Conservation (phyloP, 176 grass and related monocot species). For the Urochloa ruziziensis region DNA sequence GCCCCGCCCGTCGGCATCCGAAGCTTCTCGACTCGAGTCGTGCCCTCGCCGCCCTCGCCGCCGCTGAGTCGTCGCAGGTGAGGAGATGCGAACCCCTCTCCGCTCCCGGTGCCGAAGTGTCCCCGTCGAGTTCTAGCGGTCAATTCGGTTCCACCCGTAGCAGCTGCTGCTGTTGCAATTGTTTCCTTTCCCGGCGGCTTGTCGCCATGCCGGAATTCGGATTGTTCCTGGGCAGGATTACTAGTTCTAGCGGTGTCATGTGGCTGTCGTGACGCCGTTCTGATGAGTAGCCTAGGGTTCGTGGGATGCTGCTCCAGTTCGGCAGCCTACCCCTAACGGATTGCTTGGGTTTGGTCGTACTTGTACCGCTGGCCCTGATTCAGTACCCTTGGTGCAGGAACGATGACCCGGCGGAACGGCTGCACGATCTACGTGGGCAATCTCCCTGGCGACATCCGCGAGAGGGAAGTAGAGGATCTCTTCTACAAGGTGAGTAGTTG, state of each 20-base stretch:
- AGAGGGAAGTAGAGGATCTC: slow-evolving; percentile 83
- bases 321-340: not conserved
- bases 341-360: not conserved
- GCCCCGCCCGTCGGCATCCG: not conserved
- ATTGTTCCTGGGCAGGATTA: not conserved
- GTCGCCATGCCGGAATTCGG: not conserved
- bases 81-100: not conserved
- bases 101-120: not conserved
- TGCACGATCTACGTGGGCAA: slow-evolving; percentile 89
- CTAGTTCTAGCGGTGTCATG: not conserved
- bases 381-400: slow-evolving; percentile 29
- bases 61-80: slow-evolving; percentile 27
- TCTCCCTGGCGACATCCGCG: slow-evolving; percentile 76
- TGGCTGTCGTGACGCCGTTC: not conserved
- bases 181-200: not conserved
- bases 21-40: slow-evolving; percentile 18
- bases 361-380: not conserved
- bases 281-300: not conserved
- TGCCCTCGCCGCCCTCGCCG: not conserved
- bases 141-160: not conserved
- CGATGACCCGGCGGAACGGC: slow-evolving; percentile 65
- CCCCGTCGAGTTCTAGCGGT: not conserved
- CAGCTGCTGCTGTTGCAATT: not conserved
- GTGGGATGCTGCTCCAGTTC: not conserved
- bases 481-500: slow-evolving; percentile 70